Evolutionary conservation across 2,329 filamentous ascomycete species (phyloP).

Genomic region (Massarina eburnea): DNA sequence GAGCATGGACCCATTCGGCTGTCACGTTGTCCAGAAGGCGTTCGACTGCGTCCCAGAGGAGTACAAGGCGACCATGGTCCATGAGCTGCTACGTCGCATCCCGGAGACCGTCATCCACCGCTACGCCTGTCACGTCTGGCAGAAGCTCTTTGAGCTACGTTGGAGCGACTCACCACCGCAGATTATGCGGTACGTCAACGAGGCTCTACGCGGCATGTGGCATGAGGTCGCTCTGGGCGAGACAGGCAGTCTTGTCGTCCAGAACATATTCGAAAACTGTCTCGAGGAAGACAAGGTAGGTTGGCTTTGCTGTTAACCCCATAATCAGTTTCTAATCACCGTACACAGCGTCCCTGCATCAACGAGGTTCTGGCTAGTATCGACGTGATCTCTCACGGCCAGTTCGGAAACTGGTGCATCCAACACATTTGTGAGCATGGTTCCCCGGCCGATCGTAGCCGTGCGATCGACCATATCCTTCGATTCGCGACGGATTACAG

Average conservation of each 20-base stretch:
- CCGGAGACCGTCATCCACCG: constrained; percentile 98
- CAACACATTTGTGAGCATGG: constrained; percentile 99
- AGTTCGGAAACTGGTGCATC: constrained; percentile 99
- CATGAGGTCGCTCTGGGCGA: constrained; percentile 96
- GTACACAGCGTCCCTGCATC: constrained; percentile 83
- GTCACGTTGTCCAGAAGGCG: constrained; percentile 97
- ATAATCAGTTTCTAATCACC: neutral
- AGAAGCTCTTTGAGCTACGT: constrained; percentile 96
- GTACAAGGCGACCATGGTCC: constrained; percentile 99
- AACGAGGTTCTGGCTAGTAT: constrained; percentile 95
- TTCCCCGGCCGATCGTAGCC: constrained; percentile 83
- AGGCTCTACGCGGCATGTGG: constrained; percentile 95
- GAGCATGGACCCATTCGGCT: constrained; percentile 98
- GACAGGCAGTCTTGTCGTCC: constrained; percentile 95
- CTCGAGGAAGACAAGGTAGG: constrained; percentile 94
- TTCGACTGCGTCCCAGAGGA: constrained; percentile 97
- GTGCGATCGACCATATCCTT: constrained; percentile 93
- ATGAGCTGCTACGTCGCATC: constrained; percentile 90
- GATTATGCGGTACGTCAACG: constrained; percentile 98
- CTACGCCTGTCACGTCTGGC: constrained; percentile 99
- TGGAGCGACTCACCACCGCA: constrained; percentile 94
- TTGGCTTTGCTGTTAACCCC: neutral
- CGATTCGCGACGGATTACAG: constrained; percentile 93
- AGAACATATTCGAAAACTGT: constrained; percentile 99
- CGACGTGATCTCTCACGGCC: constrained; percentile 92